Base-by-base conservation (phyloP, 2,329 filamentous ascomycete species). In the Hypoxylon sp. region DNA sequence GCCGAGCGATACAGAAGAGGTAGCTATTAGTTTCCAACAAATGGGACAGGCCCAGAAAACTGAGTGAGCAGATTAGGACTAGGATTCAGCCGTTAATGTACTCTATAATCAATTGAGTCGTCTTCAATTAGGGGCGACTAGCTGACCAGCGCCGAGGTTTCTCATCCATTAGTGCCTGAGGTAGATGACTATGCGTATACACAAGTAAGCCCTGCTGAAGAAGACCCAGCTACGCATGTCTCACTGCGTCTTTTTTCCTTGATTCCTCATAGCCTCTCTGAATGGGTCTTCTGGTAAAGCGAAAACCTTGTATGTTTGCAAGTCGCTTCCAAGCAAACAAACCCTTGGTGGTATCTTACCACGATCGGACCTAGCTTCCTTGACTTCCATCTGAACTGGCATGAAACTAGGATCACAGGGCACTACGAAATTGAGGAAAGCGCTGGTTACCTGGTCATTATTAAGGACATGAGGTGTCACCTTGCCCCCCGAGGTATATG, bases 331-430 rank as follows among this genome's bases (percentile, higher is more conserved):
- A 7, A 88, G 73, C 7, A 89, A 74, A 63, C 83, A 86, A 2
- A 88, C 76, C 51, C 86, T 79, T 2, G 80, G 77, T 1, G 85
- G 83, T 9, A 87, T 74, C 25, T 82, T 79, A 2, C 83, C 84
- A 43, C 83, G 78, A 19, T 80, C 72, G 5, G 78, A 76, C 41
- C 78, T 83, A 32, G 75, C 78, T 32, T 80, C 80, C 51, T 83
- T 81, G 5, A 86, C 81, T 65, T 87, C 83, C 83, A 89, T 87
- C 56, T 80, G 79, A 2, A 81, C 74, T 0, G 85, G 85, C 3
- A 69, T 63, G 56, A 82, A 82, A 14, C 64, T 70, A 1, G 75
- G 59, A 14, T 76, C 67, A n/a, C 56, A 61, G 2, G 76, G 74
- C 8, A 78, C 63, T 7, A 61, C 61, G 66, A 76, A 69, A 37